phyloP scores from a whole-genome alignment of 306 rosid genomes.

The Vigna mungo region DNA sequence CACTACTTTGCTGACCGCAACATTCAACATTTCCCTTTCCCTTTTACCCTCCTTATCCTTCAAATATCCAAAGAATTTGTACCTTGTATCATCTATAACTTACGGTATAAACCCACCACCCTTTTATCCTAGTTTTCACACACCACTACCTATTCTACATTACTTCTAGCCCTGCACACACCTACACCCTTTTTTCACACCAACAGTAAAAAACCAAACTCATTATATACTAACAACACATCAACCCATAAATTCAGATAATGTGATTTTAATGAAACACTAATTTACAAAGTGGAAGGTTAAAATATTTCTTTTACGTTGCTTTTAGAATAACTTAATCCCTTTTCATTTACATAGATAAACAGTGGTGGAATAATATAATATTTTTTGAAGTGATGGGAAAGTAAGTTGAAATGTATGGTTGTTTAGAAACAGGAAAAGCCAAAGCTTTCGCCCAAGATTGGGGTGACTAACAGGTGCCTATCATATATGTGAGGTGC shows the following conservation, averaged over 20 bases:
- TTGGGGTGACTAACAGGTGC: constrained; percentile 36
- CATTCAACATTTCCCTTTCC: constrained; percentile 46
- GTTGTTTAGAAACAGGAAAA: constrained; percentile 31
- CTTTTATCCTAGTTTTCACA: constrained; percentile 36
- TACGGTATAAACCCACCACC: constrained; percentile 38
- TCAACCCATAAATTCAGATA: too few relatives aligned
- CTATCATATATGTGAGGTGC: constrained; percentile 40
- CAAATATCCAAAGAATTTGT: constrained; percentile 32
- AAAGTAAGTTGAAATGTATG: too few relatives aligned
- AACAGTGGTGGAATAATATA: background rate
- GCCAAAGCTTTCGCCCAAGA: constrained; percentile 35
- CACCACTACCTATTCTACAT: constrained; percentile 30
- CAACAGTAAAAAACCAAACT: background rate
- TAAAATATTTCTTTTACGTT: too few relatives aligned
- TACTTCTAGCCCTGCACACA: constrained; percentile 40
- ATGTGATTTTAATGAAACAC: too few relatives aligned
- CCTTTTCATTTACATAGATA: background rate
- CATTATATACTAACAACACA: too few relatives aligned
- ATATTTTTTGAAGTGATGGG: too few relatives aligned
- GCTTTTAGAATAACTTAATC: too few relatives aligned
- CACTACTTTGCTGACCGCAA: constrained; percentile 52
- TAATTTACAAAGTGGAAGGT: too few relatives aligned
- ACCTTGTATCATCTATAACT: constrained; percentile 13
- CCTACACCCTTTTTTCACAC: constrained; percentile 32
- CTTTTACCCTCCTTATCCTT: constrained; percentile 39